Percentiles rank a stretch among this genome's conserved stretches.
Conservation (phyloP, 768 basidiomycete genomes). For the Suillus tomentosus region DNA sequence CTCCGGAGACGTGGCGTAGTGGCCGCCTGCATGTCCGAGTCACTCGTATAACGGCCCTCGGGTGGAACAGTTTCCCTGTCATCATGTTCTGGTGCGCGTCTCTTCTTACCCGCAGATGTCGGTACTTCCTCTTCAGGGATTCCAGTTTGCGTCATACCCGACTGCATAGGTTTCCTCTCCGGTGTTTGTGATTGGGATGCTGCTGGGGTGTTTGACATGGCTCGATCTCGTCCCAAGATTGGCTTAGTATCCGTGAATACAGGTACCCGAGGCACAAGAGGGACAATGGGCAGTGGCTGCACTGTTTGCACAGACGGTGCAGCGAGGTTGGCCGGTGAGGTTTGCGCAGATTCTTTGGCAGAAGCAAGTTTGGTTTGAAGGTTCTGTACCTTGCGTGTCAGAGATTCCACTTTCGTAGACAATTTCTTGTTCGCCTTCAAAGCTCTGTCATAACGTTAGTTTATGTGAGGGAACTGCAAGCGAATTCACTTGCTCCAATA, state of each 20-base stretch:
- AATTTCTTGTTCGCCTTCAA: slow-evolving; percentile 83
- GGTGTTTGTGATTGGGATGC: slow-evolving; percentile 55
- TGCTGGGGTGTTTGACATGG: slow-evolving; percentile 47
- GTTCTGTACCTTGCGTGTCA: slow-evolving; percentile 72
- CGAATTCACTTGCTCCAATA: slow-evolving; percentile 62
- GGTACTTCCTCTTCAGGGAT: slow-evolving; percentile 49
- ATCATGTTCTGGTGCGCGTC: slow-evolving; percentile 77
- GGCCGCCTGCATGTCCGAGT: slow-evolving; percentile 38
- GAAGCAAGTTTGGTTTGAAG: slow-evolving; percentile 67
- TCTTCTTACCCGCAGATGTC: slow-evolving; percentile 62
- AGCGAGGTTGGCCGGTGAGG: slow-evolving; percentile 23
- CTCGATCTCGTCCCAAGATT: slow-evolving; percentile 18
- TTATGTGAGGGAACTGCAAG: slow-evolving; percentile 9
- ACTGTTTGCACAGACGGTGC: slow-evolving; percentile 10
- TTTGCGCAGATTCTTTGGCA: slow-evolving; percentile 40
- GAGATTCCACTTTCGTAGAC: slow-evolving; percentile 62
- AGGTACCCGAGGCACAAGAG: slow-evolving; percentile 24
- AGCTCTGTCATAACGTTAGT: slow-evolving; percentile 46
- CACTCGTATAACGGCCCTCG: slow-evolving; percentile 57
- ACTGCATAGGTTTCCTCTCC: slow-evolving; percentile 34
- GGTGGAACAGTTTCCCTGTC: slow-evolving; percentile 61
- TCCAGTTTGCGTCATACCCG: slow-evolving; percentile 37
- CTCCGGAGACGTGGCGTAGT: slow-evolving; percentile 66
- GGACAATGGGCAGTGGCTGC: slow-evolving; percentile 18
- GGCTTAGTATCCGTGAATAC: slow-evolving; percentile 13